Conservation (phyloP, 768 basidiomycete genomes). For the Holtermanniella nyarrowii region DNA sequence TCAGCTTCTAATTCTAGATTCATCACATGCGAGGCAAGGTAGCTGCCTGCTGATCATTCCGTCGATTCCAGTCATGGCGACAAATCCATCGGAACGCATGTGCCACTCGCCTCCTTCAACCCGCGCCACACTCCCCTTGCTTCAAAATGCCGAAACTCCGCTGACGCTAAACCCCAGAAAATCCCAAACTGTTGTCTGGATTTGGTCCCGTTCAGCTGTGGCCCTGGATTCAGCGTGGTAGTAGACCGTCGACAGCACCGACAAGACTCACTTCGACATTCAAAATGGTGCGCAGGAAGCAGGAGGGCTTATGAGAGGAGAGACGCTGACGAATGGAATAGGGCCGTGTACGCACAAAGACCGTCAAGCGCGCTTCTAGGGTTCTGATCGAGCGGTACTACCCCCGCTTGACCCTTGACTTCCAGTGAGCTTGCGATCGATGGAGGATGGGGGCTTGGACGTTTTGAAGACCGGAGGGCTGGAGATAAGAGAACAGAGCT, state of each 20-base stretch:
- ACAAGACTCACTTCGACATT: background rate
- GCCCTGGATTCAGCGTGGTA: no score
- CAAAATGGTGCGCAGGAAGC: background rate
- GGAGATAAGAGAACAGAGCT: no score
- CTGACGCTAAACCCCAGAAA: background rate
- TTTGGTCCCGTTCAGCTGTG: background rate
- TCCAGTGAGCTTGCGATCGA: slow-evolving; percentile 49
- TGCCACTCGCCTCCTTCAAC: no score
- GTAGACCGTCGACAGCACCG: background rate
- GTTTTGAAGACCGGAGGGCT: no score
- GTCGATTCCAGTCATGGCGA: no score
- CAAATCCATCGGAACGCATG: no score
- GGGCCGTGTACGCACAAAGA: slow-evolving; percentile 99
- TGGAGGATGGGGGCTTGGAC: background rate
- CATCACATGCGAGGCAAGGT: no score
- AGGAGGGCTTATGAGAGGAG: no score
- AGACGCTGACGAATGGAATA: slow-evolving; percentile 35
- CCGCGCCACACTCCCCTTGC: background rate
- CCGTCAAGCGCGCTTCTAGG: slow-evolving; percentile 97
- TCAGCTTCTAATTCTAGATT: no score
- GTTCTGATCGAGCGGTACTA: slow-evolving; percentile 99
- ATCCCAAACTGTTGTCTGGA: background rate
- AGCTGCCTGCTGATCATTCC: no score
- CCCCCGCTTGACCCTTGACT: slow-evolving; percentile 96
- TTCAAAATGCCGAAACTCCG: background rate